phyloP scores from a whole-genome alignment of 495 filamentous ascomycete species.

The Penicillium chermesinum region DNA sequence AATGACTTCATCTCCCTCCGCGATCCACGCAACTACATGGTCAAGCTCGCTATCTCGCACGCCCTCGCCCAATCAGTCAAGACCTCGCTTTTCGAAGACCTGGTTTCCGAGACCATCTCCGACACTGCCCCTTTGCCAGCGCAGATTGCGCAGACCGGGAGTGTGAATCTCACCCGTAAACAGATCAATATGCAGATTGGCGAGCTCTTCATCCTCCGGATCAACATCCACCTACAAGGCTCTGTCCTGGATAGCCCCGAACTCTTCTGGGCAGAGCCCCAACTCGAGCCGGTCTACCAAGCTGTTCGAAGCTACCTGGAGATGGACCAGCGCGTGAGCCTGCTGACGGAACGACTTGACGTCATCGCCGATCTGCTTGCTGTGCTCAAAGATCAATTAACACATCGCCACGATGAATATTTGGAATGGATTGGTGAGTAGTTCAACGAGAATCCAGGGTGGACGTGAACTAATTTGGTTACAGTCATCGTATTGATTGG shows the following conservation, averaged over 20 bases:
- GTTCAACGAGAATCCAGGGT: neutral
- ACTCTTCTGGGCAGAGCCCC: conserved; percentile 96
- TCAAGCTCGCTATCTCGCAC: conserved; percentile 93
- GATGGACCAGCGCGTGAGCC: conserved; percentile 91
- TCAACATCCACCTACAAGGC: conserved; percentile 97
- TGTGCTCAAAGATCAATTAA: conserved; percentile 93
- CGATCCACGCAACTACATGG: conserved; percentile 95
- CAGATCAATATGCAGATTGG: conserved; percentile 99
- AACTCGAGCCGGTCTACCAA: conserved; percentile 91
- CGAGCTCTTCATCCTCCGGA: conserved; percentile 92
- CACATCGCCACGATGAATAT: conserved; percentile 92
- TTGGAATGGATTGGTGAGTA: conserved; percentile 88
- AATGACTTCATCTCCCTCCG: conserved; percentile 96
- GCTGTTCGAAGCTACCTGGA: conserved; percentile 93
- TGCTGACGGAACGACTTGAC: conserved; percentile 83
- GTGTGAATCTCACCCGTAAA: conserved; percentile 72
- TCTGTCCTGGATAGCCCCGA: conserved; percentile 96
- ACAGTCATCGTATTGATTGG: conserved; percentile 91
- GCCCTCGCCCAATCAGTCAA: conserved; percentile 89
- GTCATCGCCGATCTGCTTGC: conserved; percentile 93
- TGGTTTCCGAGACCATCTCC: conserved; percentile 88
- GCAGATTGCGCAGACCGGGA: conserved; percentile 86
- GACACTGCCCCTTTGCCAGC: conserved; percentile 83
- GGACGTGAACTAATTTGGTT: neutral
- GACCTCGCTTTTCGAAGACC: conserved; percentile 96